Conservation (phyloP, 78 protist genomes). For the Speleostelium caveatum region DNA sequence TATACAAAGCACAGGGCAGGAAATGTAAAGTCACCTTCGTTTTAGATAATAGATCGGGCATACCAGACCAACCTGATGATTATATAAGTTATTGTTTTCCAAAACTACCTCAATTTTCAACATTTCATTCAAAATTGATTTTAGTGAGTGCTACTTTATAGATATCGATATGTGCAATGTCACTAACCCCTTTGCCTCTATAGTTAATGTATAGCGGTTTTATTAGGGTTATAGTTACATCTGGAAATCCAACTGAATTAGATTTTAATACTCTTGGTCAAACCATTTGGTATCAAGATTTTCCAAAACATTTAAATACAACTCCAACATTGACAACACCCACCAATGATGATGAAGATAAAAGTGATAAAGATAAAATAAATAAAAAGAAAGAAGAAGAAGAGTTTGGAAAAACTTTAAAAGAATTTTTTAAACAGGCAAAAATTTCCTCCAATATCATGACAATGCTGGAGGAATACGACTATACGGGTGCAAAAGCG, state of each 20-base stretch:
- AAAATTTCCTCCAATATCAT: background rate
- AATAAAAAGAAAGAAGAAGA: too few species aligned
- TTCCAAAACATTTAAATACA: background rate
- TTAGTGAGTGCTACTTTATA: background rate
- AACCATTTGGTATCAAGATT: slow-evolving; percentile 79
- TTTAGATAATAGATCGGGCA: background rate
- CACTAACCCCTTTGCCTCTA: background rate
- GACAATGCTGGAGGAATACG: slow-evolving; percentile 23
- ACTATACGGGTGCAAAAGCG: slow-evolving; percentile 14
- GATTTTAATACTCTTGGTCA: slow-evolving; percentile 39
- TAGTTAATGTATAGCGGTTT: slow-evolving; percentile 1
- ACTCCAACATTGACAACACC: background rate
- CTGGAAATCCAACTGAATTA: slow-evolving; percentile 33
- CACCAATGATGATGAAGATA: background rate
- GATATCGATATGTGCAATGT: background rate
- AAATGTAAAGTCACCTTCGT: slow-evolving; percentile 21
- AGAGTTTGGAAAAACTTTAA: slow-evolving; percentile 36
- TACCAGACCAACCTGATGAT: background rate
- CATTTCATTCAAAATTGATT: slow-evolving; percentile 41
- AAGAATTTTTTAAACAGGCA: slow-evolving; percentile 26
- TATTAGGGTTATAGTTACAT: slow-evolving; percentile 41
- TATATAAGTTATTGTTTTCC: background rate
- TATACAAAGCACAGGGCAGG: background rate
- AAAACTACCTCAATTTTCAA: slow-evolving; percentile 6
- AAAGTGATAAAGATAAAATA: too few species aligned